Percentiles rank a stretch among this genome's conserved stretches.
Evolutionary conservation across 208 protist species (phyloP).

Genomic region (Wallacemonas collosoma): DNA sequence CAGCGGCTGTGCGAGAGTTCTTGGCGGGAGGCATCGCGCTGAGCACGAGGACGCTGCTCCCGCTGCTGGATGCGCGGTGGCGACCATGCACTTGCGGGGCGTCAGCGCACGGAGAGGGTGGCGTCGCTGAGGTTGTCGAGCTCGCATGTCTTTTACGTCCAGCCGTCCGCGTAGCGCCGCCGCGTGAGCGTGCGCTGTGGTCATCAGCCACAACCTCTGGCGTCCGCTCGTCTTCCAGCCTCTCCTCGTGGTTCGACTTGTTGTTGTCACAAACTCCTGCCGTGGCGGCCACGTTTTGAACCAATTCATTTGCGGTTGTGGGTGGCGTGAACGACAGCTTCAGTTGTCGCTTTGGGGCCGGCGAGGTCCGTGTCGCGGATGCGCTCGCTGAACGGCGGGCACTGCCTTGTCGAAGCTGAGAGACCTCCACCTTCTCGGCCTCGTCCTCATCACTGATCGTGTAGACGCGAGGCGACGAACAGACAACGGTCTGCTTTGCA

Average conservation of each 20-base stretch:
- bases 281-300: no score
- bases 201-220: no score
- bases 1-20: slow-evolving; percentile 10
- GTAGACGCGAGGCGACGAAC: background rate
- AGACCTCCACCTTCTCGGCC: slow-evolving; percentile 18
- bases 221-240: no score
- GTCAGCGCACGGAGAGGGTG: no score
- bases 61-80: slow-evolving; percentile 17
- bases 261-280: no score
- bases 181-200: no score
- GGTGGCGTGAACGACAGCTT: background rate
- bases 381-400: background rate
- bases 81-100: background rate
- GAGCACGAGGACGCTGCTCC: slow-evolving; percentile 35
- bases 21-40: slow-evolving; percentile 19
- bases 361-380: background rate
- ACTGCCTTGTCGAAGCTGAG: slow-evolving; percentile 10
- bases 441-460: slow-evolving; percentile 27
- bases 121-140: no score
- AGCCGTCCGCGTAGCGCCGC: no score
- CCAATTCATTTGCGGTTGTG: background rate
- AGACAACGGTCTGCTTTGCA: background rate
- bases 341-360: slow-evolving; percentile 19
- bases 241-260: no score
- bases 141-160: no score